Conservation (phyloP, 768 basidiomycete species). For the Phylloporus sp. region DNA sequence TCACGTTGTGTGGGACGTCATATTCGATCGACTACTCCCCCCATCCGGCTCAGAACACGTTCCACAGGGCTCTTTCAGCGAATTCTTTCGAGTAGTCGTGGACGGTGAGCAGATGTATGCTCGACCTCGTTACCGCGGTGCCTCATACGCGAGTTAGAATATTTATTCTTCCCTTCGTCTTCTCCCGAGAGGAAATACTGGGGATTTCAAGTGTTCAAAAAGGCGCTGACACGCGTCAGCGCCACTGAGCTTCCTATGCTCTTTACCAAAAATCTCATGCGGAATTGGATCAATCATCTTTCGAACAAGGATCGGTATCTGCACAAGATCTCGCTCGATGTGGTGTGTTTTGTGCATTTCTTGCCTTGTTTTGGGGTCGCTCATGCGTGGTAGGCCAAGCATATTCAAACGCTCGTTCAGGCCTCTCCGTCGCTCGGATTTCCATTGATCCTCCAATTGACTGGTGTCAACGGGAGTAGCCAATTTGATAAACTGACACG, state of each 20-base stretch:
- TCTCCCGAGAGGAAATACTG: slow-evolving; percentile 89
- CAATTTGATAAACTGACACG: slow-evolving; percentile 91
- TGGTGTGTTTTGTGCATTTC: slow-evolving; percentile 43
- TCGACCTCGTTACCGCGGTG: neutral
- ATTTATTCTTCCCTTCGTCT: slow-evolving; percentile 77
- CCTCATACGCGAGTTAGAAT: slow-evolving; percentile 47
- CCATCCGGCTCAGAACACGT: slow-evolving; percentile 32
- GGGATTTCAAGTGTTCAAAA: slow-evolving; percentile 92
- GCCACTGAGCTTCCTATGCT: slow-evolving; percentile 72
- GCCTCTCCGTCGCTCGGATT: slow-evolving; percentile 77
- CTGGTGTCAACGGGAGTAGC: slow-evolving; percentile 74
- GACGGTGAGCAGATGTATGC: slow-evolving; percentile 57
- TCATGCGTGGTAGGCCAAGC: slow-evolving; percentile 49
- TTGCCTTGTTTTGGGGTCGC: neutral
- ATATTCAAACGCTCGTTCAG: slow-evolving; percentile 71
- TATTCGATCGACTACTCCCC: slow-evolving; percentile 72
- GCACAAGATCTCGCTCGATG: slow-evolving; percentile 81
- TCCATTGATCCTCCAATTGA: slow-evolving; percentile 77
- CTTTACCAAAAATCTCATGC: slow-evolving; percentile 94
- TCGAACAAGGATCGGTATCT: slow-evolving; percentile 83
- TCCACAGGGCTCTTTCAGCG: slow-evolving; percentile 65
- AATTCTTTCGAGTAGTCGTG: slow-evolving; percentile 87
- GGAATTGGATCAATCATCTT: slow-evolving; percentile 94
- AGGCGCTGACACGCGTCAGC: slow-evolving; percentile 63
- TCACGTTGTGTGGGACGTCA: slow-evolving; percentile 86